Conservation (phyloP, 2,329 filamentous ascomycete genomes). For the Aspergillus spinulosporus region DNA sequence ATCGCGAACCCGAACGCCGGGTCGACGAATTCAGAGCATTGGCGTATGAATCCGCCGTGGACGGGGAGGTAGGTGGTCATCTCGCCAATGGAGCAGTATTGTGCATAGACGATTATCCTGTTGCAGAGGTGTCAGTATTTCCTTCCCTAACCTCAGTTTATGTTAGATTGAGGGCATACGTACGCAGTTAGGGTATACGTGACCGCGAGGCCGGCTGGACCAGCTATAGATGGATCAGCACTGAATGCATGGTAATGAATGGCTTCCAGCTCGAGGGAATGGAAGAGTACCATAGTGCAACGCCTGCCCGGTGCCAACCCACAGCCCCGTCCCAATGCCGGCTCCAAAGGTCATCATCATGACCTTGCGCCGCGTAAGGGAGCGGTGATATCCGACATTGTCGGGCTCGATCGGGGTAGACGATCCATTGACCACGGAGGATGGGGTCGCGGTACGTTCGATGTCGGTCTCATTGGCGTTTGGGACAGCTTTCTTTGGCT, state of each 20-base stretch:
- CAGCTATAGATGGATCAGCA: constrained; percentile 21
- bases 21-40: constrained; percentile 30
- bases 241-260: not conserved
- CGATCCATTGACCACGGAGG: constrained; percentile 8
- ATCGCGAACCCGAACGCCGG: constrained; percentile 37
- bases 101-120: constrained; percentile 35
- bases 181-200: constrained; percentile 36
- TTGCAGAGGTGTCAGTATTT: not conserved
- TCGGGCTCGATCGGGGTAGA: not conserved
- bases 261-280: no score
- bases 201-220: constrained; percentile 35
- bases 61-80: constrained; percentile 35
- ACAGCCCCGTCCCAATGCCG: constrained; percentile 39
- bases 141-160: not conserved
- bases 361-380: constrained; percentile 34
- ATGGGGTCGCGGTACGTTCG: constrained; percentile 5
- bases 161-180: constrained; percentile 1
- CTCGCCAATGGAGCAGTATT: constrained; percentile 35
- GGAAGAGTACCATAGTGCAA: constrained; percentile 30
- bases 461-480: not conserved
- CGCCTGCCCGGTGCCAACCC: constrained; percentile 40
- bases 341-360: constrained; percentile 44
- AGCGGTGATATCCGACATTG: constrained; percentile 33
- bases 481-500: not conserved
- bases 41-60: constrained; percentile 37